A percentile compares a stretch with the other conserved stretches of the same genome.
phyloP scores from a whole-genome alignment of 345 rosid species.

The Arabidopsis thaliana region TAIR10.1 NC_003076.8:23943001-23943500 shows the following conservation, averaged over 20 bases:
- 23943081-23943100: too few species aligned
- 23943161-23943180: background rate
- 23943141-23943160: background rate
- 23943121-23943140: too few species aligned
- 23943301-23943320: slow-evolving; percentile 2
- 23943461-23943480: slow-evolving; percentile 38
- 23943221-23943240: background rate
- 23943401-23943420: slow-evolving; percentile 30
- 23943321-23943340: background rate
- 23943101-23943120: too few species aligned
- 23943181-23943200: background rate
- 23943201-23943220: background rate
- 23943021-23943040: background rate
- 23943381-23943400: background rate
- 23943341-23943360: background rate
- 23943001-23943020: too few species aligned
- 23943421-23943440: slow-evolving; percentile 40
- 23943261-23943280: background rate
- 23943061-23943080: too few species aligned
- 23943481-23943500: slow-evolving; percentile 34
- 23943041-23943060: background rate
- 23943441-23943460: slow-evolving; percentile 49
- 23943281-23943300: slow-evolving; percentile 6
- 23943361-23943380: background rate
- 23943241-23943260: background rate